phyloP scores from a whole-genome alignment of 140 eudicot genomes.

The Stevia rebaudiana region DNA sequence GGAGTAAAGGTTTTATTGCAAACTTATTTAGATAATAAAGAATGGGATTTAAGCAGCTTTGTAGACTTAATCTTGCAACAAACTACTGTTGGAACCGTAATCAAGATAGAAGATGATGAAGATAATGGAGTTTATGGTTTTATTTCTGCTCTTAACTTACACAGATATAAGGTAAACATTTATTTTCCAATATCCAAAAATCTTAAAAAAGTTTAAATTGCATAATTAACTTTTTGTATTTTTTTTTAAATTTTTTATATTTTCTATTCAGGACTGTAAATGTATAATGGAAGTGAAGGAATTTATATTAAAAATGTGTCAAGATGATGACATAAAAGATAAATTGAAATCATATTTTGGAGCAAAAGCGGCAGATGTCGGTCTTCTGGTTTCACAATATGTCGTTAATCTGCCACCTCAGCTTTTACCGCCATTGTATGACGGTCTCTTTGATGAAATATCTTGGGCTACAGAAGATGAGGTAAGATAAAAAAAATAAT shows the following conservation, averaged over 20 bases:
- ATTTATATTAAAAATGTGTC: slow-evolving; percentile 48
- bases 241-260: neutral
- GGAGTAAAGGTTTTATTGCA: slow-evolving; percentile 74
- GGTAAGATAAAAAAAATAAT: slow-evolving; percentile 39
- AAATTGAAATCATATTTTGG: slow-evolving; percentile 39
- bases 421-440: slow-evolving; percentile 88
- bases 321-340: slow-evolving; percentile 24
- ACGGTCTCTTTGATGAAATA: slow-evolving; percentile 82
- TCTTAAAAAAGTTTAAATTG: neutral
- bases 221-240: neutral
- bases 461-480: slow-evolving; percentile 97
- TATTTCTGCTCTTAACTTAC: slow-evolving; percentile 73
- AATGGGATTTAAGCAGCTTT: slow-evolving; percentile 81
- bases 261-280: slow-evolving; percentile 39
- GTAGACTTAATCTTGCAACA: slow-evolving; percentile 68
- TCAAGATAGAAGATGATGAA: slow-evolving; percentile 58
- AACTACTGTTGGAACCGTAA: slow-evolving; percentile 72
- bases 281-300: slow-evolving; percentile 64
- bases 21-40: slow-evolving; percentile 60
- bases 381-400: slow-evolving; percentile 73
- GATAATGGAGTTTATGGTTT: slow-evolving; percentile 63
- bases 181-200: slow-evolving; percentile 10
- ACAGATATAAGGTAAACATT: slow-evolving; percentile 59
- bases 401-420: slow-evolving; percentile 89
- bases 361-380: slow-evolving; percentile 51